Evolutionary conservation across 345 rosid genomes (phyloP).

Genomic region (Balakata baccata): DNA sequence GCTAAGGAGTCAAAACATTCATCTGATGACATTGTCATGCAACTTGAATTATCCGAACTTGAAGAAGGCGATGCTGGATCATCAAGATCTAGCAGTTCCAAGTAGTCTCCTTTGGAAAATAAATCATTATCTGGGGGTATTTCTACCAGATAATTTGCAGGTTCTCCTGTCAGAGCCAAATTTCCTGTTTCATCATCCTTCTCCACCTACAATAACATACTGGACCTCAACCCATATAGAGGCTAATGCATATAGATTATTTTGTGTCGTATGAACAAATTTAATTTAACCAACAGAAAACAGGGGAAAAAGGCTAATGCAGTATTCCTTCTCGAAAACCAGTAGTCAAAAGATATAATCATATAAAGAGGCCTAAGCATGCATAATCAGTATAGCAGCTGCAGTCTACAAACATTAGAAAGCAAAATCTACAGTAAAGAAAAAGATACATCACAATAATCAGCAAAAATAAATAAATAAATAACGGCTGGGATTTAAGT

Average conservation of each 20-base stretch:
- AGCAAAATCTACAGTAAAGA: not conserved
- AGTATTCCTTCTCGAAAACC: not conserved
- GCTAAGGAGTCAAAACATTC: conserved; percentile 45
- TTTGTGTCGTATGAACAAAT: too few relatives aligned
- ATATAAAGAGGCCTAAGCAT: not conserved
- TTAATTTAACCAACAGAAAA: too few relatives aligned
- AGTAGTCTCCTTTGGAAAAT: conserved; percentile 29
- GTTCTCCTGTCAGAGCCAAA: conserved; percentile 23
- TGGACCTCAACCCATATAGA: conserved; percentile 20
- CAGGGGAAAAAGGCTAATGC: too few relatives aligned
- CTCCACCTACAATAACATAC: conserved; percentile 27
- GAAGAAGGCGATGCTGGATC: conserved; percentile 39
- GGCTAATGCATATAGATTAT: not conserved
- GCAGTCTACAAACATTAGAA: not conserved
- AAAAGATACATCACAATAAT: not conserved
- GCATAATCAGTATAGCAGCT: too few relatives aligned
- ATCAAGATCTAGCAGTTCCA: conserved; percentile 50
- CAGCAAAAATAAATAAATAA: conserved; percentile 4
- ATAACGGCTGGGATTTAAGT: conserved; percentile 9
- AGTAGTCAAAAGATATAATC: too few relatives aligned
- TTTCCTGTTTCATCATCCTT: conserved; percentile 19
- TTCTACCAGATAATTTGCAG: conserved; percentile 22
- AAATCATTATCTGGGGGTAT: conserved; percentile 21
- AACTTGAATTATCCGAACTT: conserved; percentile 54
- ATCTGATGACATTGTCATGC: conserved; percentile 43